These are phyloP conservation scores for Lecanosticta acicola DNA, from an alignment of 2,329 filamentous ascomycete species.

Conservation along the genomic window DNA sequence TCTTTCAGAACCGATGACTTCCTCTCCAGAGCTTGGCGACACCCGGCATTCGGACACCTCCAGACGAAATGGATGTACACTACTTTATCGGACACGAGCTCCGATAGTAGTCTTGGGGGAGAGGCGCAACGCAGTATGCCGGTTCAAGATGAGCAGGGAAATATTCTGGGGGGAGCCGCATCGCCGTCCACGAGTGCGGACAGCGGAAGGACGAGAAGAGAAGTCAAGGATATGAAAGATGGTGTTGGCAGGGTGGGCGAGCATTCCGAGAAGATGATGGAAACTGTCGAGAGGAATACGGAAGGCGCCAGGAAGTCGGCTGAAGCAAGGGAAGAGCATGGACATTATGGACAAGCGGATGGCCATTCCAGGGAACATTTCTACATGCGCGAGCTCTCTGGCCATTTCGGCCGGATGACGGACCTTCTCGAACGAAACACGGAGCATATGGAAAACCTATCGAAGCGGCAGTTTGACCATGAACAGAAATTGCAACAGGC, in stretches of 20 bases:
- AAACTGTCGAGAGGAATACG: constrained; percentile 23
- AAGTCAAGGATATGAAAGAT: constrained; percentile 14
- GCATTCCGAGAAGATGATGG: constrained; percentile 25
- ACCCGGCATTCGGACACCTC: constrained; percentile 26
- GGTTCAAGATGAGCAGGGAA: constrained; percentile 25
- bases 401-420: constrained; percentile 21
- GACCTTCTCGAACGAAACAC: constrained; percentile 21
- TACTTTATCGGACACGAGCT: constrained; percentile 16
- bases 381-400: constrained; percentile 15
- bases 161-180: constrained; percentile 20
- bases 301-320: constrained; percentile 20
- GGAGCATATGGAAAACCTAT: constrained; percentile 21
- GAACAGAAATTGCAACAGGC: constrained; percentile 22
- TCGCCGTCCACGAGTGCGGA: constrained; percentile 15
- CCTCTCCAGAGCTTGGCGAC: constrained; percentile 27
- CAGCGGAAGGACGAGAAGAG: constrained; percentile 9
- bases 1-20: constrained; percentile 28
- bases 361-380: too few relatives aligned
- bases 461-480: constrained; percentile 24
- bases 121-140: constrained; percentile 28
- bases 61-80: constrained; percentile 32
- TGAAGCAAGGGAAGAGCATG: constrained; percentile 3
- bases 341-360: not conserved
- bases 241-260: constrained; percentile 20
- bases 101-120: constrained; percentile 17